These are phyloP conservation scores for Psilocybe tampanensis DNA, from an alignment of 768 basidiomycete species.

Conservation along the genomic window DNA sequence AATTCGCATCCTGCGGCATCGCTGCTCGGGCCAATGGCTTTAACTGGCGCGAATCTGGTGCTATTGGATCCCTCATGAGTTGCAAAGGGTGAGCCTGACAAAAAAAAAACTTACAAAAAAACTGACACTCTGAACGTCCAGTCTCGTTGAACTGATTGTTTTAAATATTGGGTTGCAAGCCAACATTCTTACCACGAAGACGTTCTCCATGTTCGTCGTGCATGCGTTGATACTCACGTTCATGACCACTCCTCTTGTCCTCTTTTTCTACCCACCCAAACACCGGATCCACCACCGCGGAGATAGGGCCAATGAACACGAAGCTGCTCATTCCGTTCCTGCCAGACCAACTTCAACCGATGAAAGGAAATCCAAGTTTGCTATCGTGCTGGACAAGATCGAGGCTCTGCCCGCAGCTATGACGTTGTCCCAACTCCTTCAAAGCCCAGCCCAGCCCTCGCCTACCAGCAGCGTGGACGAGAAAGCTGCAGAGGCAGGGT, in stretches of 20 bases:
- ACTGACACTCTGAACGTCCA: slow-evolving; percentile 22
- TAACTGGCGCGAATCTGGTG: slow-evolving; percentile 73
- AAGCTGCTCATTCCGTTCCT: slow-evolving; percentile 13
- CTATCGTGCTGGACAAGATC: slow-evolving; percentile 78
- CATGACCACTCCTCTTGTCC: slow-evolving; percentile 82
- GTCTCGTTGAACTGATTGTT: slow-evolving; percentile 86
- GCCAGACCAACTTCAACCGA: slow-evolving; percentile 29
- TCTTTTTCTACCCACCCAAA: slow-evolving; percentile 73
- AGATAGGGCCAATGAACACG: slow-evolving; percentile 24
- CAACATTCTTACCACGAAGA: slow-evolving; percentile 58
- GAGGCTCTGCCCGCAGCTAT: slow-evolving; percentile 83
- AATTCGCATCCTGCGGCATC: slow-evolving; percentile 71
- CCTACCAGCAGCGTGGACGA: slow-evolving; percentile 12
- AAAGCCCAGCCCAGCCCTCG: slow-evolving; percentile 3
- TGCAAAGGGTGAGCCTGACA: slow-evolving; percentile 72
- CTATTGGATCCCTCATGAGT: slow-evolving; percentile 87
- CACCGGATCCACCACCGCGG: slow-evolving; percentile 44
- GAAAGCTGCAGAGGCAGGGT: slow-evolving; percentile 16
- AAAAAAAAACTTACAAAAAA: not conserved
- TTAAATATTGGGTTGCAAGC: slow-evolving; percentile 85
- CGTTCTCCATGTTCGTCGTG: slow-evolving; percentile 91
- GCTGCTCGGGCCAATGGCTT: slow-evolving; percentile 67
- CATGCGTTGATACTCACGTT: slow-evolving; percentile 77
- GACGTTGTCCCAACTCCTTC: slow-evolving; percentile 78
- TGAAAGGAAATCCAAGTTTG: slow-evolving; percentile 58